phyloP scores from a whole-genome alignment of 768 basidiomycete species.

The Lentinula sp. region DNA sequence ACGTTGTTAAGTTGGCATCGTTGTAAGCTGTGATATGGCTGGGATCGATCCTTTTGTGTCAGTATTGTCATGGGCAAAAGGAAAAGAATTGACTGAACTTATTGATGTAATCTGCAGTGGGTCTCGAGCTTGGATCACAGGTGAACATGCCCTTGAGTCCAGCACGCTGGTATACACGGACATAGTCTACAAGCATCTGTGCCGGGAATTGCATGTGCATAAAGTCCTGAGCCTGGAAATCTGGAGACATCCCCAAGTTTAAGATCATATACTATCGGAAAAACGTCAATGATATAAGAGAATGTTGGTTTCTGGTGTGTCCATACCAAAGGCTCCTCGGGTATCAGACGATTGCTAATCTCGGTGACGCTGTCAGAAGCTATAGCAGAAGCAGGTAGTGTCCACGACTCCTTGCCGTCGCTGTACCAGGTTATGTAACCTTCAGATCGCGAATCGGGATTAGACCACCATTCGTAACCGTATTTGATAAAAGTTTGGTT shows the following conservation, averaged over 20 bases:
- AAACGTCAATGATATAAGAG: slow-evolving; percentile 5
- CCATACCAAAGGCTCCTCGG: slow-evolving; percentile 92
- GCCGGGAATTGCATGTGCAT: slow-evolving; percentile 70
- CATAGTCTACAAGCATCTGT: slow-evolving; percentile 82
- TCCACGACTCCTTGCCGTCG: slow-evolving; percentile 66
- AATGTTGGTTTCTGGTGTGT: slow-evolving; percentile 2
- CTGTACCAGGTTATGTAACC: slow-evolving; percentile 86
- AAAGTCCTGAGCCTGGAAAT: slow-evolving; percentile 72
- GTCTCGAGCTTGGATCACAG: slow-evolving; percentile 73
- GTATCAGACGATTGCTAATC: slow-evolving; percentile 64
- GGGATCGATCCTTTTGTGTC: neutral
- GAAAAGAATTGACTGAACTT: slow-evolving; percentile 30
- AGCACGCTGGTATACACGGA: slow-evolving; percentile 79
- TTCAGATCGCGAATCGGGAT: slow-evolving; percentile 56
- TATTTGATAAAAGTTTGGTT: slow-evolving; percentile 52
- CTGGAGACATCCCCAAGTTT: slow-evolving; percentile 76
- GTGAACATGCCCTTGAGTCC: slow-evolving; percentile 64
- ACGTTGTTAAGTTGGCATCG: slow-evolving; percentile 83
- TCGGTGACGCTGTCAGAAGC: slow-evolving; percentile 54
- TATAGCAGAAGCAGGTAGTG: slow-evolving; percentile 55
- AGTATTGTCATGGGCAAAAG: neutral
- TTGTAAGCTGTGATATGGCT: slow-evolving; percentile 53
- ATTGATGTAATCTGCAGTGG: slow-evolving; percentile 77
- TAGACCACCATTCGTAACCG: slow-evolving; percentile 77
- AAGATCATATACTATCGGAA: slow-evolving; percentile 65